A percentile compares a stretch with the other conserved stretches of the same genome.
phyloP scores from a whole-genome alignment of 2,329 filamentous ascomycete species.

The Endoconidiophora polonica region DNA sequence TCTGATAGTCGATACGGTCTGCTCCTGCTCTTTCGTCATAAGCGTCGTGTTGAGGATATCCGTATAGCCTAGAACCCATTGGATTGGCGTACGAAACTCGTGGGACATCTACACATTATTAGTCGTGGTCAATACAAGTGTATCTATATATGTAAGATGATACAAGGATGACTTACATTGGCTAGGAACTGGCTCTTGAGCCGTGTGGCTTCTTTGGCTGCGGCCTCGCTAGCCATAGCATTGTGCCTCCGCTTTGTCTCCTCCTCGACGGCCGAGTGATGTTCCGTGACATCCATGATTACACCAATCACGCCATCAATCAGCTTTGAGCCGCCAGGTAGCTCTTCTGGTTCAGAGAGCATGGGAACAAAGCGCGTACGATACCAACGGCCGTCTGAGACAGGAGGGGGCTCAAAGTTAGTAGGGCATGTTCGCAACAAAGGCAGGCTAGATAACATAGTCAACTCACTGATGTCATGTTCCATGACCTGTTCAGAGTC shows the following conservation, averaged over 20 bases:
- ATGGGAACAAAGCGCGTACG: constrained; percentile 56
- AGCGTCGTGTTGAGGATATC: constrained; percentile 55
- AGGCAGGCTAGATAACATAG: background rate
- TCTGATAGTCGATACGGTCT: constrained; percentile 63
- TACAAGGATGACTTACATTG: constrained; percentile 28
- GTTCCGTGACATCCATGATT: constrained; percentile 64
- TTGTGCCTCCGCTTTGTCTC: constrained; percentile 53
- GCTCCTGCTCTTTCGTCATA: constrained; percentile 52
- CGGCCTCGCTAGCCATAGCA: constrained; percentile 56
- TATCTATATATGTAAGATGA: background rate
- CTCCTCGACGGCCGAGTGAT: constrained; percentile 45
- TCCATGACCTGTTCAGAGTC: constrained; percentile 45
- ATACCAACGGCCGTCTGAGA: constrained; percentile 44
- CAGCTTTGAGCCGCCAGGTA: constrained; percentile 19
- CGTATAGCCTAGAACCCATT: constrained; percentile 65
- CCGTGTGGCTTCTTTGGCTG: constrained; percentile 63
- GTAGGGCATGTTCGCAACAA: background rate
- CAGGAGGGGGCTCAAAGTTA: constrained; percentile 7
- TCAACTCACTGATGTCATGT: constrained; percentile 33
- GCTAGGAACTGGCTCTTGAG: constrained; percentile 68
- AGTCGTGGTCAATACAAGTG: constrained; percentile 6
- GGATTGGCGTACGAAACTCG: constrained; percentile 63
- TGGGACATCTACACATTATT: constrained; percentile 46
- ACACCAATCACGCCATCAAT: constrained; percentile 61
- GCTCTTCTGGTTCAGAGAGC: constrained; percentile 26